These are phyloP conservation scores for Fragilariopsis cylindrus DNA, from an alignment of 108 stramenopile species.

Conservation along the genomic window DNA sequence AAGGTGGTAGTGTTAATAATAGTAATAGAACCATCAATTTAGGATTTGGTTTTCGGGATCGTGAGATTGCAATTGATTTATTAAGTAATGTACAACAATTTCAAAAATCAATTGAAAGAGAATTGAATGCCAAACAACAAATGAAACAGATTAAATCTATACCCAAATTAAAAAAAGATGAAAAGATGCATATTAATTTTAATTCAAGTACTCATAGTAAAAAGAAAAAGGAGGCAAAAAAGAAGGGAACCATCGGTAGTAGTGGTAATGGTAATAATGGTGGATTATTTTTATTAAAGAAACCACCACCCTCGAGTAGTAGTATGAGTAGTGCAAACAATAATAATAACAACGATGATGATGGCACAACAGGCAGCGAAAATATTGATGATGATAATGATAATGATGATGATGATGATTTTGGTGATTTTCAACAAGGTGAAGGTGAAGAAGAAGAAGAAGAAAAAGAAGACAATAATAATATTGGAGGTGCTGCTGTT, in stretches of 20 bases:
- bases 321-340: background rate
- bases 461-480: background rate
- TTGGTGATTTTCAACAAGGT: background rate
- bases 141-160: constrained; percentile 31
- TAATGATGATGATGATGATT: background rate
- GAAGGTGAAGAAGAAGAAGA: constrained; percentile 2
- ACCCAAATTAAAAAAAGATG: constrained; percentile 65
- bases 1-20: too few relatives aligned
- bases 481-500: background rate
- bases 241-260: background rate
- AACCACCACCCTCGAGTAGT: constrained; percentile 31
- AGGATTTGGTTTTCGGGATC: constrained; percentile 83
- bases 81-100: constrained; percentile 72
- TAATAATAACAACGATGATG: background rate
- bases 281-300: constrained; percentile 37
- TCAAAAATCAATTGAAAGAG: constrained; percentile 44
- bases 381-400: background rate
- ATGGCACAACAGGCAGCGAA: background rate
- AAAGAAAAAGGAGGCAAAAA: constrained; percentile 21
- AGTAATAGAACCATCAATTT: constrained; percentile 50
- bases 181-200: constrained; percentile 69
- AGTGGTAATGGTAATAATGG: background rate
- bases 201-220: background rate
- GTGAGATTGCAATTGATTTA: constrained; percentile 75
- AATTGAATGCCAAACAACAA: constrained; percentile 48